phyloP scores from a whole-genome alignment of 2,329 filamentous ascomycete genomes.

The Sporothrix sp. region DNA sequence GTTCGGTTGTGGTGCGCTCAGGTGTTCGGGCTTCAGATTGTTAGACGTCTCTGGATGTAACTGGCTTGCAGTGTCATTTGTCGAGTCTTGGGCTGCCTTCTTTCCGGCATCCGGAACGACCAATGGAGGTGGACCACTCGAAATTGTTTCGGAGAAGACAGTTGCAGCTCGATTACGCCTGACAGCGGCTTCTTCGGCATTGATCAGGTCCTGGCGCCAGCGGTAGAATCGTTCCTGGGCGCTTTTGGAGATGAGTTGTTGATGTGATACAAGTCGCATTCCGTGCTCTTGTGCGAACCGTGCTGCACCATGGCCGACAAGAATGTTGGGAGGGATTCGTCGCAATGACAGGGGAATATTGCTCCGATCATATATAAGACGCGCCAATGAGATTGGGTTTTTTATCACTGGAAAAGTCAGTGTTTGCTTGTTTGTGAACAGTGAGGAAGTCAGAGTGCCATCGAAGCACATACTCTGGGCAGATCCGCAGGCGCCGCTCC shows the following conservation, averaged over 20 bases:
- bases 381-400: conserved; percentile 84
- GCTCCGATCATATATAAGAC: conserved; percentile 69
- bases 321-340: conserved; percentile 83
- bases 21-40: not conserved
- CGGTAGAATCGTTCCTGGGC: conserved; percentile 68
- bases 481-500: conserved; percentile 88
- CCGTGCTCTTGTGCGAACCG: conserved; percentile 77
- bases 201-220: conserved; percentile 66
- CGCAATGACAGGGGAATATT: conserved; percentile 69
- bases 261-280: conserved; percentile 62
- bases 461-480: conserved; percentile 59
- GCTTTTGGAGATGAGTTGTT: conserved; percentile 68
- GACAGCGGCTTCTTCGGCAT: conserved; percentile 18
- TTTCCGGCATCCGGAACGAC: no score
- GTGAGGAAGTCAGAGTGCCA: no score
- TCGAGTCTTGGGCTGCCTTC: not conserved
- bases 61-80: no score
- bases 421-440: no score
- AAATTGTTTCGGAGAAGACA: not conserved
- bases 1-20: not conserved
- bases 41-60: no score
- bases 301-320: conserved; percentile 76
- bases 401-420: conserved; percentile 68
- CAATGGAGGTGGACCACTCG: no score
- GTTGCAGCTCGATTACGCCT: conserved; percentile 10